Evolutionary conservation across 345 rosid species (phyloP).

Genomic region (Acer saccharum): DNA sequence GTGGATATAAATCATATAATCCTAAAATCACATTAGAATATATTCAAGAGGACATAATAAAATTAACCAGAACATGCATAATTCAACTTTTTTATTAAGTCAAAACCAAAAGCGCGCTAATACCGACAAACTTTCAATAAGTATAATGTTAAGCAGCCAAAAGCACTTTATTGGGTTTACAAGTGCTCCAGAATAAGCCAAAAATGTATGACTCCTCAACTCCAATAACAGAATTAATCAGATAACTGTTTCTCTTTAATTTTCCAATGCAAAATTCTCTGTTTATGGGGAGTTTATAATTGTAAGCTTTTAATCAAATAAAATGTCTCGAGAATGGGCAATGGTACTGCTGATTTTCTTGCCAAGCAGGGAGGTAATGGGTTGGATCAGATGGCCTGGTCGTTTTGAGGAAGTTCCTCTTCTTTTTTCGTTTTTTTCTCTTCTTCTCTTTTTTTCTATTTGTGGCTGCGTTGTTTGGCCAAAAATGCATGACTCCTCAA

Average conservation of each 20-base stretch:
- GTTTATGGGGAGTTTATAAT: too few relatives aligned
- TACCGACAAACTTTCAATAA: not conserved
- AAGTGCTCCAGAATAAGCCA: not conserved
- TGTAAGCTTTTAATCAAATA: too few relatives aligned
- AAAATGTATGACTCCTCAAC: not conserved
- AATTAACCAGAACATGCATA: not conserved
- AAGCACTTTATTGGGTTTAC: not conserved
- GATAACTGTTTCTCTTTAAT: not conserved
- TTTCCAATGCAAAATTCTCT: too few relatives aligned
- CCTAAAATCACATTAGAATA: not conserved
- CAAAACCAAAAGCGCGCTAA: not conserved
- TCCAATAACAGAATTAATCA: not conserved
- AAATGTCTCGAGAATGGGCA: too few relatives aligned
- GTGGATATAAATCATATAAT: not conserved
- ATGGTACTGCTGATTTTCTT: too few relatives aligned
- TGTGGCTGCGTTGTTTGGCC: too few relatives aligned
- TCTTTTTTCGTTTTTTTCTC: too few relatives aligned
- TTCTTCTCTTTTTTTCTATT: too few relatives aligned
- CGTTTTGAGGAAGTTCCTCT: too few relatives aligned
- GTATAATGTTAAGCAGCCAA: not conserved
- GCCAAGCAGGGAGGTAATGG: too few relatives aligned
- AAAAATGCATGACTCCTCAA: not conserved
- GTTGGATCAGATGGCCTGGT: too few relatives aligned
- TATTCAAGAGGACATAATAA: not conserved
- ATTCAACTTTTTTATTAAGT: not conserved